phyloP scores from a whole-genome alignment of 1,284 basidiomycete genomes.

The Rhodotorula sp. region DNA sequence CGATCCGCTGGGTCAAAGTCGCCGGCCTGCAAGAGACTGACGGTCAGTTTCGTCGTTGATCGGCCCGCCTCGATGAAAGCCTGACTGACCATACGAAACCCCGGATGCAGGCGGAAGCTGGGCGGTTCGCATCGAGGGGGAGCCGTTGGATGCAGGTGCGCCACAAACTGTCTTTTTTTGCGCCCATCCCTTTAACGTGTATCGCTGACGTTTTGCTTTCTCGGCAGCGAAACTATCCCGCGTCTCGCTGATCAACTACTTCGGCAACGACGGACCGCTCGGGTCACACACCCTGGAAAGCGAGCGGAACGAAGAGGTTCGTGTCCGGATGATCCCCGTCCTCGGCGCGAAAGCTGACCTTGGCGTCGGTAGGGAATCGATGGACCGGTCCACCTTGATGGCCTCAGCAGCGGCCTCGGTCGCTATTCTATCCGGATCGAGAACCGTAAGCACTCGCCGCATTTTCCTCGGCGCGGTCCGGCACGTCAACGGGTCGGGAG shows the following conservation, averaged over 20 bases:
- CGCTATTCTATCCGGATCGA: slow-evolving; percentile 75
- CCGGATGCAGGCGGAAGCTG: slow-evolving; percentile 66
- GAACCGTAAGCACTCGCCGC: slow-evolving; percentile 60
- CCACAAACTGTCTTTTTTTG: slow-evolving; percentile 17
- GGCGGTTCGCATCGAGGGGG: slow-evolving; percentile 82
- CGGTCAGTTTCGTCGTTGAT: not conserved
- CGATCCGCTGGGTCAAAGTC: slow-evolving; percentile 80
- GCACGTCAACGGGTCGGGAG: no score
- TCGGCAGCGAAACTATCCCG: slow-evolving; percentile 58
- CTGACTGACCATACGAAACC: not conserved
- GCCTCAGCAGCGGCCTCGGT: slow-evolving; percentile 72
- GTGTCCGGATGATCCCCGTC: not conserved
- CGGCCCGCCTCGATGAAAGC: not conserved
- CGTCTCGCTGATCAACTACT: slow-evolving; percentile 77
- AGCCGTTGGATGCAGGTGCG: slow-evolving; percentile 68
- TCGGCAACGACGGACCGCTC: slow-evolving; percentile 74
- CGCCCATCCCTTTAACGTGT: not conserved
- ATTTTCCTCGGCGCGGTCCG: not conserved
- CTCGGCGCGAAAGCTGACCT: not conserved
- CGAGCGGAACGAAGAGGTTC: slow-evolving; percentile 66
- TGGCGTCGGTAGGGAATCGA: slow-evolving; percentile 62
- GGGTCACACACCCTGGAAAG: slow-evolving; percentile 75
- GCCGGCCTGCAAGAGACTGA: slow-evolving; percentile 63
- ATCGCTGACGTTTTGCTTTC: slow-evolving; percentile 36
- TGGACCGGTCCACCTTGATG: slow-evolving; percentile 66